phyloP scores from a whole-genome alignment of 495 filamentous ascomycete genomes.

The Penicillium nucicola region DNA sequence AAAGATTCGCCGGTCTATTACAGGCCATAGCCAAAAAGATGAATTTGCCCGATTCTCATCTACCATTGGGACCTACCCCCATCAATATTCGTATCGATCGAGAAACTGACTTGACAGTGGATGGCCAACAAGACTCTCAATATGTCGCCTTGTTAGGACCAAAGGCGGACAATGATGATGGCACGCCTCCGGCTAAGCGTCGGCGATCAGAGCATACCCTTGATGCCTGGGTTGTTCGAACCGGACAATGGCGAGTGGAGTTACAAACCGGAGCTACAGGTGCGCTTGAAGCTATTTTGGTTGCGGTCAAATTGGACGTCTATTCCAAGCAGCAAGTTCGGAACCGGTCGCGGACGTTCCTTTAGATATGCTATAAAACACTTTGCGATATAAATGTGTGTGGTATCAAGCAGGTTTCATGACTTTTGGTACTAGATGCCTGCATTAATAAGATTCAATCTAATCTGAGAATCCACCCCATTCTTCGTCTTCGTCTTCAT shows the following conservation, averaged over 20 bases:
- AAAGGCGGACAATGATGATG: slow-evolving; percentile 2
- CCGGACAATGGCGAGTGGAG: slow-evolving; percentile 76
- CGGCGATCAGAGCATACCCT: slow-evolving; percentile 33
- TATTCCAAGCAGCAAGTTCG: slow-evolving; percentile 63
- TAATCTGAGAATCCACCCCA: slow-evolving; percentile 50
- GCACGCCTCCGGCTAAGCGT: slow-evolving; percentile 45
- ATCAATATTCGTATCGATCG: slow-evolving; percentile 64
- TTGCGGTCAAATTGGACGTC: slow-evolving; percentile 79
- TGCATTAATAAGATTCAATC: slow-evolving; percentile 8
- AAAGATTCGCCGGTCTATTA: slow-evolving; percentile 68
- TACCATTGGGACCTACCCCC: slow-evolving; percentile 4
- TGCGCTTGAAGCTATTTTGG: slow-evolving; percentile 56
- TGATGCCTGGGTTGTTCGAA: slow-evolving; percentile 65
- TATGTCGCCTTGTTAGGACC: background rate
- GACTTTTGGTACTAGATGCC: background rate
- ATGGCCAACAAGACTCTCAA: slow-evolving; percentile 46
- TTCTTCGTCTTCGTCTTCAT: slow-evolving; percentile 33
- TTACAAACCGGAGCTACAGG: slow-evolving; percentile 51
- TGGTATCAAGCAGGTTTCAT: slow-evolving; percentile 4
- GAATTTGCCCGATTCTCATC: slow-evolving; percentile 49
- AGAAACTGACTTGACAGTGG: slow-evolving; percentile 69
- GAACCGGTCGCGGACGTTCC: slow-evolving; percentile 67
- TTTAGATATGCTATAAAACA: slow-evolving; percentile 26
- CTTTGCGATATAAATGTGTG: background rate
- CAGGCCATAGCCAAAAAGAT: slow-evolving; percentile 81